Evolutionary conservation across 1,139 yeast species (phyloP), one percentile per base, ranked within the genome.

Genomic region (Debaryomyces coudertii): DNA sequence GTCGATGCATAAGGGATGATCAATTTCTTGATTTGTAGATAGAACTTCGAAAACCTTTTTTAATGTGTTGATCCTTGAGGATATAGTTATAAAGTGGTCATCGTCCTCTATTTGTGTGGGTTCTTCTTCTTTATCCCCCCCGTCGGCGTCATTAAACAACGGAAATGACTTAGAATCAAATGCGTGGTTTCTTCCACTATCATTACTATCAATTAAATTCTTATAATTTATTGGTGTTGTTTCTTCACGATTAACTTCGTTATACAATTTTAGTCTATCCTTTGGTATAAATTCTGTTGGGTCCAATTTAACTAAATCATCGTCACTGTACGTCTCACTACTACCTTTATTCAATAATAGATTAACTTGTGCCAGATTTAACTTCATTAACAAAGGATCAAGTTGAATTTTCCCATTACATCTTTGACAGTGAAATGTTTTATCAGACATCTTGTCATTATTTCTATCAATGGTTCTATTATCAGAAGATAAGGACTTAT

Each of bases 1-100:
- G 42, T 92, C 98, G 28, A 76, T 75, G 55, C 98, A 92, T 12
- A 95, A 80, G 0, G 99, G 99, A 58, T 88, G 79, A 52, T 89
- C 95, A n/a, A 92, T 77, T 49, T 85, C 90, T 44, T 86, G 85
- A 51, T 85, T 85, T 7, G 83, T 59, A 12, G 78, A 73, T 11
- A 75, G 58, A 5, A 83, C 23, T 80, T 84, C 53, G 81, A 73
- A 74, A 1, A 88, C 76, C 53, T 83, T 85, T 55, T 82, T 83
- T 7, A 90, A 73, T n/a, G 78, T 78, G 15, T 83, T 83, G 27
- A 89, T 63, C 25, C 69, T 47, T 16, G 12, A 79, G 65, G 64
- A 69, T 25, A 59, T 69, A 53, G 60, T 52, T 39, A 38, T 50
- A 23, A 43, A 43, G 3, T 36, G 38, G 15, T 42, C 44, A 5